Base-by-base conservation (phyloP, 2,329 filamentous ascomycete species). In the Beauveria medogensis region DNA sequence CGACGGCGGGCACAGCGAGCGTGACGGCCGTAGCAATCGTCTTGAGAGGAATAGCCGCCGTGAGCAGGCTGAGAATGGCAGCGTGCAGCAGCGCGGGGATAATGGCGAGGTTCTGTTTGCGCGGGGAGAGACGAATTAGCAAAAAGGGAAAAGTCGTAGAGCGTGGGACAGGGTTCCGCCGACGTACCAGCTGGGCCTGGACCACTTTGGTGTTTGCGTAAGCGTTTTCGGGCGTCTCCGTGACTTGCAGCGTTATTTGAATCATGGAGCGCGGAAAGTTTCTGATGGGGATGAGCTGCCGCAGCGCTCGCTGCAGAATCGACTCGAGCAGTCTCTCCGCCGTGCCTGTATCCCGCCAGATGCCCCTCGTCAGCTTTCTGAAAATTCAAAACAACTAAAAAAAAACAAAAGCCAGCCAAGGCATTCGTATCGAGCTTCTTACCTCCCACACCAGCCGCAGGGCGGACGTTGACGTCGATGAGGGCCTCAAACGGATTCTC, bases 401-500 rank as follows among this genome's bases (percentile, higher is more conserved):
- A 26, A 7, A 24, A 2, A 3, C 16, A 2, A 3, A 37, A 18
- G 14, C 22, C 14, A 48, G 12, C 34, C 34, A 16, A 6, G 34
- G 12, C 14, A 22, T 9, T 41, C 18, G 22, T 41, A 26, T 24
- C 3, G 2, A 2, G 30, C 28, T 54, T 57, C 81, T 71, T 73
- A 87, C 92, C 89, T 78, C 90, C 91, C 51, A 94, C 87, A 18
- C 92, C 92, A 65, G 88, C 86, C 41, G 89, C 88, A 54, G 93
- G 93, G 72, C 94, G 86, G 65, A 99, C 84, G 71, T 93, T 86
- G 62, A 99, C 90, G 74, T 97, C 94, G 65, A 99, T 80, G 55
- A 88, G 85, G 30, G 93, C 91, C 77, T 97, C 92, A 74, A 96
- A 92, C 8, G 94, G 89, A 66, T 94, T 85, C 73, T 97, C 91